Percentiles rank a stretch among this genome's conserved stretches.
Evolutionary conservation across 495 filamentous ascomycete species (phyloP).

Genomic region (Penicillium argentinense): DNA sequence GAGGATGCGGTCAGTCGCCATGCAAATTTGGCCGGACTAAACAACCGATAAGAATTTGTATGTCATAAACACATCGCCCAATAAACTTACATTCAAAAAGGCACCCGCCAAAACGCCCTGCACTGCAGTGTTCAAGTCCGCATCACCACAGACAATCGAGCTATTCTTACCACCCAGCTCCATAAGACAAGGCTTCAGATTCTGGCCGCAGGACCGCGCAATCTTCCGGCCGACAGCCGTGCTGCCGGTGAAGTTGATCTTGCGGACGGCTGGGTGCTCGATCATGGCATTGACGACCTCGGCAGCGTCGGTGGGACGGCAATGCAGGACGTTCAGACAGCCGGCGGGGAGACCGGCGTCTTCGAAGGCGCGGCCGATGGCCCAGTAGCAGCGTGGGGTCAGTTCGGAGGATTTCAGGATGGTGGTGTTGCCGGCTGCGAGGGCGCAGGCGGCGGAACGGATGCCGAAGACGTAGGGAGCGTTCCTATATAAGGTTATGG

Average conservation of each 20-base stretch:
- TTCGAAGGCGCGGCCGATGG: constrained; percentile 62
- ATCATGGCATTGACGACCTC: constrained; percentile 57
- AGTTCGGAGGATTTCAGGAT: constrained; percentile 75
- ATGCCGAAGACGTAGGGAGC: constrained; percentile 65
- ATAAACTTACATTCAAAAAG: constrained; percentile 44
- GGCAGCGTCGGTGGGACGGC: constrained; percentile 51
- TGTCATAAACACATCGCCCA: no score
- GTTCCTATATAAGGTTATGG: constrained; percentile 52
- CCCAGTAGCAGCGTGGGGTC: constrained; percentile 71
- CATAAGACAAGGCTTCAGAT: constrained; percentile 61
- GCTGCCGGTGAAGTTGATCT: constrained; percentile 63
- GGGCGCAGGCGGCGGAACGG: constrained; percentile 67
- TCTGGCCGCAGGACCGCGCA: constrained; percentile 49
- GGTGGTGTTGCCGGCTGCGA: constrained; percentile 79
- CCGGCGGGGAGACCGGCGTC: constrained; percentile 69
- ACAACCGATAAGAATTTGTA: background rate
- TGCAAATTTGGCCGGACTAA: constrained; percentile 80
- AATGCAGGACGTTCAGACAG: constrained; percentile 54
- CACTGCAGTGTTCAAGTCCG: constrained; percentile 53
- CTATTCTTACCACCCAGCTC: constrained; percentile 63
- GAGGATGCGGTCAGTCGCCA: constrained; percentile 84
- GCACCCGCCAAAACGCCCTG: constrained; percentile 48
- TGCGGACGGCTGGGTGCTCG: constrained; percentile 55
- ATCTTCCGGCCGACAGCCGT: constrained; percentile 57
- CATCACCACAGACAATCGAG: constrained; percentile 58